A percentile compares a stretch with the other conserved stretches of the same genome.
Evolutionary conservation across 1,139 yeast genomes (phyloP).

Genomic region (Pichia sp.): DNA sequence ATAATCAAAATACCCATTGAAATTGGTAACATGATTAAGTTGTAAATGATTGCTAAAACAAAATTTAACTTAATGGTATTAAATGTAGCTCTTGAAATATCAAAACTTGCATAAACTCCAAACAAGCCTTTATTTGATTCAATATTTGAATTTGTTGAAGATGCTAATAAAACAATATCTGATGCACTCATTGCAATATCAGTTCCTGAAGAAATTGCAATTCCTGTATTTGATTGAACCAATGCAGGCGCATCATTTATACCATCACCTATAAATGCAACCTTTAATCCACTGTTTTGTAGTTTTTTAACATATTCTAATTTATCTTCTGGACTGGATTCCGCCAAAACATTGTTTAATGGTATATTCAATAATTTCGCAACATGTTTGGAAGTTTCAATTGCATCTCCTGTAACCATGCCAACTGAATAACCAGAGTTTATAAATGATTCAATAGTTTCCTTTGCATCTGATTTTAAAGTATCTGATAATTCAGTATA

Average conservation of each 20-base stretch:
- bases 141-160: neutral
- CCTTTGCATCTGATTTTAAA: slow-evolving; percentile 59
- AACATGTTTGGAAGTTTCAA: slow-evolving; percentile 54
- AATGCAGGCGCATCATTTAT: slow-evolving; percentile 83
- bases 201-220: slow-evolving; percentile 87
- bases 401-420: slow-evolving; percentile 86
- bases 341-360: slow-evolving; percentile 60
- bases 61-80: slow-evolving; percentile 72
- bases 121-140: slow-evolving; percentile 31
- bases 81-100: slow-evolving; percentile 67
- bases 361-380: slow-evolving; percentile 68
- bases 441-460: slow-evolving; percentile 52
- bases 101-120: slow-evolving; percentile 69
- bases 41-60: slow-evolving; percentile 81
- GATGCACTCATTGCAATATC: slow-evolving; percentile 97
- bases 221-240: slow-evolving; percentile 81
- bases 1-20: slow-evolving; percentile 85
- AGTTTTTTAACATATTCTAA: slow-evolving; percentile 58
- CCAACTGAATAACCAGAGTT: slow-evolving; percentile 61
- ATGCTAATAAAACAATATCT: slow-evolving; percentile 67
- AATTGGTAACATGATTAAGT: slow-evolving; percentile 82
- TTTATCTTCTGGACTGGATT: slow-evolving; percentile 72
- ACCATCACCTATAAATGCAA: slow-evolving; percentile 96
- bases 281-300: slow-evolving; percentile 35
- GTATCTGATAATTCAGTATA: slow-evolving; percentile 60